Base-by-base conservation (phyloP, 2,329 filamentous ascomycete genomes). In the Lachnellula willkommii region DNA sequence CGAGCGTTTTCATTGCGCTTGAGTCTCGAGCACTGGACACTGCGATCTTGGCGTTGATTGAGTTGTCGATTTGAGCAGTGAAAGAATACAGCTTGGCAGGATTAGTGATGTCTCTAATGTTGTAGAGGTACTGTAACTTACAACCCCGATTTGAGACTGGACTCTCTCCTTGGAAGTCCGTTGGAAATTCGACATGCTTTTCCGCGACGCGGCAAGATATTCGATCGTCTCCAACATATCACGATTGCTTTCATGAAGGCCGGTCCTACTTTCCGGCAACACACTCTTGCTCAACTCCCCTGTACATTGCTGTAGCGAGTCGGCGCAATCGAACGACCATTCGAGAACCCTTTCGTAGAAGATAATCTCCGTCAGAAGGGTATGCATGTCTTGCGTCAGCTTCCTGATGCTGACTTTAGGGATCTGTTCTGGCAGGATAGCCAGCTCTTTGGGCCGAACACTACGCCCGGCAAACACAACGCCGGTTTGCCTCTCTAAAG, bases 1-100 rank as follows among this genome's bases (percentile, higher is more conserved):
- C 48, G 7, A 58, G 24, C 5, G 56, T 52, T 53, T 55, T 58
- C 80, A 84, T 83, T 48, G 54, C 54, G 17, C 43, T 52, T 15
- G 49, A 52, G 42, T 56, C 54, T 24, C 50, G 22, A 4, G 36
- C 39, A 24, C 35, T 50, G 7, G 50, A 52, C 9, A 56, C 48
- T 8, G 54, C 49, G 7, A 52, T 52, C n/a, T 43, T 52, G 32
- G 53, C 49, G 17, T 47, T 49, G 43, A 56, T 40, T 11, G 49
- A 52, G 26, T 56, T 49, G 37, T 56, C 48, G 20, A 50, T 46
- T 47, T 50, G 47, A 9, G 53, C 43, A 26, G 36, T 53, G 32
- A 42, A 17, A 42, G 39, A 42, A 42, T 17, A 42, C 5, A 42
- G 39, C 15, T 42, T 32, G 9, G 4, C 9, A 12, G 39, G 4